Evolutionary conservation across 225 moss, liverwort and hornwort species (phyloP).

Genomic region (Polytrichum commune): DNA sequence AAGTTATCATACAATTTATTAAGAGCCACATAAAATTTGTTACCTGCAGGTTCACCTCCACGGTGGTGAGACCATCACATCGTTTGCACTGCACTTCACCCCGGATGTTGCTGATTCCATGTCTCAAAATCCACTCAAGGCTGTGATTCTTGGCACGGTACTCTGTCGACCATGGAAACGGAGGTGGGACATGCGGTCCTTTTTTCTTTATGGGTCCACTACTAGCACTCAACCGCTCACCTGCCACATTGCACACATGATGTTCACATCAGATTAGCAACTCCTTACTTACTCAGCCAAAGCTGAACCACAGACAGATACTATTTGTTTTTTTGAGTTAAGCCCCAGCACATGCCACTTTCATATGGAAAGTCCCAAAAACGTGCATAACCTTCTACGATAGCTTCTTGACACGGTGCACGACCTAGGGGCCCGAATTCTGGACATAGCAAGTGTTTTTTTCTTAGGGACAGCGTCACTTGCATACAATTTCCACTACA

Average conservation of each 20-base stretch:
- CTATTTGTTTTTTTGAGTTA: too few species aligned
- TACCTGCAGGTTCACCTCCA: conserved; percentile 85
- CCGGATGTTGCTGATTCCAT: conserved; percentile 65
- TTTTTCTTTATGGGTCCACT: conserved; percentile 71
- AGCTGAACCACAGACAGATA: too few species aligned
- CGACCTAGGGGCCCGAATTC: too few species aligned
- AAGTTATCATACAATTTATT: neutral
- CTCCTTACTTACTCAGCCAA: too few species aligned
- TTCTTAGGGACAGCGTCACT: too few species aligned
- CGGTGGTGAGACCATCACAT: conserved; percentile 84
- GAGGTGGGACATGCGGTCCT: conserved; percentile 59
- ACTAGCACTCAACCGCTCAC: conserved; percentile 67
- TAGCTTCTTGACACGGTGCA: too few species aligned
- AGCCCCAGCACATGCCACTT: too few species aligned
- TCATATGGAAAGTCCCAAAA: too few species aligned
- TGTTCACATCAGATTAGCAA: neutral
- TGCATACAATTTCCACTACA: too few species aligned
- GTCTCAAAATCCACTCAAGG: conserved; percentile 78
- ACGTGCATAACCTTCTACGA: too few species aligned
- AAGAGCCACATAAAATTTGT: neutral
- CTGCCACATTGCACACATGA: conserved; percentile 25
- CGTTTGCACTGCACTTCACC: conserved; percentile 96
- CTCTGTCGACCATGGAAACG: conserved; percentile 89
- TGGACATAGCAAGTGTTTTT: too few species aligned
- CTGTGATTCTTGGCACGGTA: conserved; percentile 82